Conservation (phyloP, 192 early-diverging fungal genomes). For the Coemansia sp. region DNA sequence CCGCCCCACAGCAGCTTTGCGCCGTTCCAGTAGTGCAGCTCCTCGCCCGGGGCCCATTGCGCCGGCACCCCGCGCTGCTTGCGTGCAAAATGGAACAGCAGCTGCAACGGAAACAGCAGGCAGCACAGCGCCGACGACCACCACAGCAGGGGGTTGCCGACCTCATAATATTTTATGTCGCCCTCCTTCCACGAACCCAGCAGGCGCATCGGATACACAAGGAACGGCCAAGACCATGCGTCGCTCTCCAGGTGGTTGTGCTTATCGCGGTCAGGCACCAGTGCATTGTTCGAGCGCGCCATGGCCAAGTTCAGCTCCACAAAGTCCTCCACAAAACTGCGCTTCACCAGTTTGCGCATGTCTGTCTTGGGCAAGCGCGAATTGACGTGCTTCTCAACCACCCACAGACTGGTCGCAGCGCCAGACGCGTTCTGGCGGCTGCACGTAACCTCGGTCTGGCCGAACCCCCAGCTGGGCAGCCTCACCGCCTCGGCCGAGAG, state of each 20-base stretch:
- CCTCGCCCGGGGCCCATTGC: slow-evolving; percentile 15
- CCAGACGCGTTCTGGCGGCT: slow-evolving; percentile 62
- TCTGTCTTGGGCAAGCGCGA: slow-evolving; percentile 15
- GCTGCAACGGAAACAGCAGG: slow-evolving; percentile 12
- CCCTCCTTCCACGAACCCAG: slow-evolving; percentile 78
- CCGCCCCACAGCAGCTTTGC: slow-evolving; percentile 76
- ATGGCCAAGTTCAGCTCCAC: slow-evolving; percentile 30
- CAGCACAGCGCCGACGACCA: slow-evolving; percentile 57
- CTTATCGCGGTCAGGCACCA: slow-evolving; percentile 39
- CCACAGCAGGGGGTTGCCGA: slow-evolving; percentile 85
- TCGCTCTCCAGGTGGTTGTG: slow-evolving; percentile 51
- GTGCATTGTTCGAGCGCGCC: slow-evolving; percentile 40
- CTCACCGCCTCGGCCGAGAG: slow-evolving; percentile 62
- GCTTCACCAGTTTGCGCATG: slow-evolving; percentile 4
- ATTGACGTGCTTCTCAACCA: slow-evolving; percentile 17
- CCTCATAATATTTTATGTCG: slow-evolving; percentile 76
- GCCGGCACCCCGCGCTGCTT: slow-evolving; percentile 2
- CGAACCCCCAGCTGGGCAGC: slow-evolving; percentile 84
- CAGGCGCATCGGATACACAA: slow-evolving; percentile 72
- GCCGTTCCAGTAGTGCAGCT: slow-evolving; percentile 53
- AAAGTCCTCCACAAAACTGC: slow-evolving; percentile 23
- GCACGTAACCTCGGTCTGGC: slow-evolving; percentile 85
- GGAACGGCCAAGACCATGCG: slow-evolving; percentile 82
- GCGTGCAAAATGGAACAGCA: slow-evolving; percentile 11
- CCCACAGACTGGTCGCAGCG: slow-evolving; percentile 53